Evolutionary conservation across 2,329 filamentous ascomycete species (phyloP).

Genomic region (Fusarium pseudoanthophilum): DNA sequence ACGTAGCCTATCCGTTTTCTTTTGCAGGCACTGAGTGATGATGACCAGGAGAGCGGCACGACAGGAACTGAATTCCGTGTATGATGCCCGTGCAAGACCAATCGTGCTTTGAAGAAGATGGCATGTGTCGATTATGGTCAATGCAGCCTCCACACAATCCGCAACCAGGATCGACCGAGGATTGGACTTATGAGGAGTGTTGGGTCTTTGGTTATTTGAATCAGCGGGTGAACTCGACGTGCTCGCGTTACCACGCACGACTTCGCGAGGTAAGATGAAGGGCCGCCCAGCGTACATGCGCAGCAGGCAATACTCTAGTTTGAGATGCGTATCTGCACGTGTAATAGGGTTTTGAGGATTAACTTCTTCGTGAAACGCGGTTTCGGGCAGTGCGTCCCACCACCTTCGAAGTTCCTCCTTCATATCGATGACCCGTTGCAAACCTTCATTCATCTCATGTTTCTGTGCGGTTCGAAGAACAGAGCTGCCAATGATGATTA

Average conservation of each 20-base stretch:
- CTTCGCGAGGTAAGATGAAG: conserved; percentile 58
- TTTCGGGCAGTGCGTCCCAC: conserved; percentile 52
- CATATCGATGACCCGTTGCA: conserved; percentile 50
- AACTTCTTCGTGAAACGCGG: conserved; percentile 51
- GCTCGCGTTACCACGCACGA: conserved; percentile 42
- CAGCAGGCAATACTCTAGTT: conserved; percentile 63
- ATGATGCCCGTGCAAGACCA: conserved; percentile 64
- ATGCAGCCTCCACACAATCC: conserved; percentile 63
- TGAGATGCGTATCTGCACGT: conserved; percentile 61
- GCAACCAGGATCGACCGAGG: conserved; percentile 56
- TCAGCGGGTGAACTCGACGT: conserved; percentile 47
- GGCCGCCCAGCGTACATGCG: conserved; percentile 65
- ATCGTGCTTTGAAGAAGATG: conserved; percentile 60
- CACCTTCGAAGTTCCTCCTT: conserved; percentile 52
- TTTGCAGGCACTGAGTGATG: conserved; percentile 53
- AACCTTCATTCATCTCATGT: conserved; percentile 47
- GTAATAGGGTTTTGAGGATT: conserved; percentile 54
- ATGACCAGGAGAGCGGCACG: conserved; percentile 63
- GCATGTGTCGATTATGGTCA: conserved; percentile 62
- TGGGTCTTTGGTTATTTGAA: conserved; percentile 43
- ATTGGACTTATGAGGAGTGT: conserved; percentile 45
- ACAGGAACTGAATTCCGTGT: conserved; percentile 66
- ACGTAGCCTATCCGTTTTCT: conserved; percentile 54
- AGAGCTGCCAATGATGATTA: conserved; percentile 42
- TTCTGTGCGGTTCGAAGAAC: conserved; percentile 49